phyloP scores from a whole-genome alignment of 257 asterid species.

The Solanum pennellii region DNA sequence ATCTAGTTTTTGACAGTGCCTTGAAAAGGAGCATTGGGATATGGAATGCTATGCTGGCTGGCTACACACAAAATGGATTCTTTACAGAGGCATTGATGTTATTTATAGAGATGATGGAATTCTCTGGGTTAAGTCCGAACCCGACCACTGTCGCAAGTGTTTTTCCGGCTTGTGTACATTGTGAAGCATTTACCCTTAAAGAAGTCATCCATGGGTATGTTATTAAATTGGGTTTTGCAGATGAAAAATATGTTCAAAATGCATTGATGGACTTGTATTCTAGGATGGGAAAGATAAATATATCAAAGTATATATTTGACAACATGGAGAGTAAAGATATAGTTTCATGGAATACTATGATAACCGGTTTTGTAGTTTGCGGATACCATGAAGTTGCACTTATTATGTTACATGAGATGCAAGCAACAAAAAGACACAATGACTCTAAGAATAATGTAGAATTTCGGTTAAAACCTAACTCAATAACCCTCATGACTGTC shows the following conservation, averaged over 20 bases:
- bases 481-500: conserved; percentile 70
- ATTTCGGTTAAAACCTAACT: conserved; percentile 43
- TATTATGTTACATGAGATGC: conserved; percentile 41
- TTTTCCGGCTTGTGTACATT: conserved; percentile 81
- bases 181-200: conserved; percentile 46
- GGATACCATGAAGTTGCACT: conserved; percentile 71
- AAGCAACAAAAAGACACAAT: conserved; percentile 7
- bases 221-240: conserved; percentile 53
- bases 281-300: conserved; percentile 47
- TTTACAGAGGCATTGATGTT: conserved; percentile 42
- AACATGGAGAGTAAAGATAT: conserved; percentile 57
- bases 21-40: conserved; percentile 39
- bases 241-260: conserved; percentile 60
- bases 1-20: conserved; percentile 43
- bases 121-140: conserved; percentile 37
- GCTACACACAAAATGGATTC: conserved; percentile 67
- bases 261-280: conserved; percentile 86
- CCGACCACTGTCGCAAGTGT: conserved; percentile 81
- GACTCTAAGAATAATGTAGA: not conserved
- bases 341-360: conserved; percentile 81
- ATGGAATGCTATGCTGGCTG: conserved; percentile 94
- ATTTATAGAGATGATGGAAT: conserved; percentile 41
- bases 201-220: conserved; percentile 73
- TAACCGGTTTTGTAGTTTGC: conserved; percentile 70
- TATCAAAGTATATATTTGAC: conserved; percentile 43